phyloP scores from a whole-genome alignment of 2,329 filamentous ascomycete species.

The Phaeosphaeriaceae sp. region DNA sequence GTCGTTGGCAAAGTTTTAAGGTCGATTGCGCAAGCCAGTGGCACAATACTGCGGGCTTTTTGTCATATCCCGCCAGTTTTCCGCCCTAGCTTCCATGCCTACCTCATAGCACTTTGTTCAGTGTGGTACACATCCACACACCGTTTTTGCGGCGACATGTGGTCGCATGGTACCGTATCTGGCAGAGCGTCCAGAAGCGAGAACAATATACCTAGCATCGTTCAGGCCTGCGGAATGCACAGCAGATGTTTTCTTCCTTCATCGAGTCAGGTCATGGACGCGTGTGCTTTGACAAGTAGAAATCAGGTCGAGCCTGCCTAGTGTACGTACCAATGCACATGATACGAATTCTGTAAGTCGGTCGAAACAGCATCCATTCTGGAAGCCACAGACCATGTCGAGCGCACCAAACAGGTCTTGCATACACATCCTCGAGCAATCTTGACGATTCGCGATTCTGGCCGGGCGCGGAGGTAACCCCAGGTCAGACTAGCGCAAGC shows the following conservation, averaged over 20 bases:
- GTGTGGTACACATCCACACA: background rate
- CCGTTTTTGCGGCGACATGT: background rate
- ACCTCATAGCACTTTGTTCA: background rate
- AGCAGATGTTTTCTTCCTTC: background rate
- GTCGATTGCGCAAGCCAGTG: background rate
- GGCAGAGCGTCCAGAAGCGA: background rate
- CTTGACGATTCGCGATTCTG: background rate
- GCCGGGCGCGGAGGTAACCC: background rate
- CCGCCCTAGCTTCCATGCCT: background rate
- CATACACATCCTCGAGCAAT: background rate
- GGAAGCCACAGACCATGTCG: background rate
- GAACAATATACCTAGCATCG: background rate
- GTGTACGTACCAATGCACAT: background rate
- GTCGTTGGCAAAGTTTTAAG: slow-evolving; percentile 5
- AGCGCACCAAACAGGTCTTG: background rate
- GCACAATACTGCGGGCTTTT: background rate
- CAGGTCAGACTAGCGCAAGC: background rate
- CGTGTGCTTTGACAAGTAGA: background rate
- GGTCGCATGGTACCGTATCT: too few species aligned
- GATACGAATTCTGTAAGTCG: background rate
- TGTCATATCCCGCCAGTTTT: background rate
- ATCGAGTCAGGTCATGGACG: background rate
- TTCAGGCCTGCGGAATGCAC: background rate
- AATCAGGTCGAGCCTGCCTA: background rate
- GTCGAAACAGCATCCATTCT: background rate